phyloP scores from a whole-genome alignment of 2,329 filamentous ascomycete genomes.

The Blastomyces gilchristii region DNA sequence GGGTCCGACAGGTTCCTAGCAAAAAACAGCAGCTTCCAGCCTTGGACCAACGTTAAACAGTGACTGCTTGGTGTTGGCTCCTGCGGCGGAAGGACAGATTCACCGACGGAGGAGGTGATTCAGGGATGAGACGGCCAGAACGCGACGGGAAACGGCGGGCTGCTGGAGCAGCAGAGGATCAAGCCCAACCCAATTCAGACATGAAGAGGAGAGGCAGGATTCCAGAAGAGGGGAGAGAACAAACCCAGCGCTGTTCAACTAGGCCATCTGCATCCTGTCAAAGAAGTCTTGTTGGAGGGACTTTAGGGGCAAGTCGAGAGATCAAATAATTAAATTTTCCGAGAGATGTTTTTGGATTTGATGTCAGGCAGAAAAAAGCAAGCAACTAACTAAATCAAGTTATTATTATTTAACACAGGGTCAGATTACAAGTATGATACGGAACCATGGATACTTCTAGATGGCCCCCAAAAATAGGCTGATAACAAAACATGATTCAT shows the following conservation, averaged over 20 bases:
- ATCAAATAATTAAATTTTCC: too few relatives aligned
- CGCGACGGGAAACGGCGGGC: conserved; percentile 3
- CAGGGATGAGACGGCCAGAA: background rate
- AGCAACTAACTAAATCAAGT: background rate
- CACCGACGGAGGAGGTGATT: background rate
- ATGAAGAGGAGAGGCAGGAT: conserved; percentile 8
- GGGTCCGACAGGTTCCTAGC: background rate
- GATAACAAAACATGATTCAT: background rate
- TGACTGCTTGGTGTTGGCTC: background rate
- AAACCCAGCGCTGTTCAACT: background rate
- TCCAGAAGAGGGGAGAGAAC: background rate
- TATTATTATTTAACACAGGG: background rate
- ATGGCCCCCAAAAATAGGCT: background rate
- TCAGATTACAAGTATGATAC: background rate
- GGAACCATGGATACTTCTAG: background rate
- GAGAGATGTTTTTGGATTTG: too few relatives aligned
- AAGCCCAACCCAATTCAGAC: conserved; percentile 5
- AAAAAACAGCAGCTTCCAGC: background rate
- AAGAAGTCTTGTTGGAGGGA: background rate
- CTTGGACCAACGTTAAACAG: background rate
- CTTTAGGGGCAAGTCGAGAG: background rate
- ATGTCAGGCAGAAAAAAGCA: conserved; percentile 2
- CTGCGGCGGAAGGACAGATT: background rate
- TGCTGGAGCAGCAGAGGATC: conserved; percentile 8
- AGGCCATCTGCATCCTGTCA: background rate